Evolutionary conservation across 163 green algal species (phyloP), one percentile per base, ranked within the genome.

Genomic region (Chlamydomonas reinhardtii): DNA sequence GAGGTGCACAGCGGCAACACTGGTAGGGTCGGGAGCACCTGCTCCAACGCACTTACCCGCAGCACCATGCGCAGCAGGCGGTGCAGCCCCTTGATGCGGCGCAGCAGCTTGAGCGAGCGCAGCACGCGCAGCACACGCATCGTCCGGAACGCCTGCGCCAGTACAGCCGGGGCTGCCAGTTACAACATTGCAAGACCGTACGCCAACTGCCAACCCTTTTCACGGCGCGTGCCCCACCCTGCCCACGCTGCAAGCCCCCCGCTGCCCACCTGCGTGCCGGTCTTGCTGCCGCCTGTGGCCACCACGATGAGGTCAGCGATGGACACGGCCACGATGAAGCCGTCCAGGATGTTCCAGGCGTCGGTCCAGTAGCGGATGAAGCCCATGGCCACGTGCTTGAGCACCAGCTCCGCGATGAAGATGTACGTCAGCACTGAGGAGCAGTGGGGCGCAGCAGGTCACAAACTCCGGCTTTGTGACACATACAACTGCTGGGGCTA

Each of bases 381-480:
- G 32, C 89, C 89, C n/a, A 93, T 65, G 25, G 74, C 89, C 1
- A 90, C 43, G 62, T 92, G 78, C 84, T 92, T 93, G 62, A 92
- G 31, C 22, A 90, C 17, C 75, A 93, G 85, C 80, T 93, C 90
- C 0, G 88, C 9, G 0, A 76, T 71, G 48, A 93, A 93, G 37
- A 73, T 48, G 29, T 61, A 59, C 4, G 89, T 89, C 54, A 93
- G 84, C 56, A 86, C 77, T 93, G 73, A 74, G n/a, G 0, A 35
- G 29, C 2, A 20, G 27, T 5, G 39, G 39, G 5, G 39, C 39
- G 8, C 39, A 48, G 39, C 5, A 14, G 39, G 39, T 48, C n/a
- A n/a, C n/a, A n/a, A n/a, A n/a, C n/a, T n/a, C n/a, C n/a, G n/a
- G n/a, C n/a, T n/a, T n/a, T n/a, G n/a, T n/a, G n/a, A n/a, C n/a